Evolutionary conservation across 106 monocot genomes (phyloP).

Genomic region (Posidonia australis): DNA sequence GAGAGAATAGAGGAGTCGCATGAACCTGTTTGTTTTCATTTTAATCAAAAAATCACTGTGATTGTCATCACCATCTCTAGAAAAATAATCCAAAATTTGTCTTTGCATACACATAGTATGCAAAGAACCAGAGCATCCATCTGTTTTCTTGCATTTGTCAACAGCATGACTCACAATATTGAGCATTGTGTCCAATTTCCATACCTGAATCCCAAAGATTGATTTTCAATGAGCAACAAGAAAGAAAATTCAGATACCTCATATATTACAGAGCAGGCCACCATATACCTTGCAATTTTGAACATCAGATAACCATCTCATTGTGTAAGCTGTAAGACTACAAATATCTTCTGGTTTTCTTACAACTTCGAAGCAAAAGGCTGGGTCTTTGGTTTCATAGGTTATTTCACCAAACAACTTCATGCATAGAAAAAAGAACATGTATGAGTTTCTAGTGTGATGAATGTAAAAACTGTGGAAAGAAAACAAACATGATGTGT

Average conservation of each 20-base stretch:
- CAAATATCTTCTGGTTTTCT: slow-evolving; percentile 67
- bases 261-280: background rate
- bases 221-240: background rate
- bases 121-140: slow-evolving; percentile 60
- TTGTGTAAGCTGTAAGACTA: slow-evolving; percentile 42
- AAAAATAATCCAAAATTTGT: slow-evolving; percentile 62
- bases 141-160: slow-evolving; percentile 45
- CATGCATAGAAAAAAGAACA: background rate
- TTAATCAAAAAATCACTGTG: slow-evolving; percentile 10
- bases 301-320: slow-evolving; percentile 60
- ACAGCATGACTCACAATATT: slow-evolving; percentile 55
- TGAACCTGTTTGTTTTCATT: slow-evolving; percentile 45
- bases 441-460: background rate
- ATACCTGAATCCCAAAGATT: slow-evolving; percentile 31
- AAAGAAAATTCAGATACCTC: background rate
- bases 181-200: slow-evolving; percentile 82
- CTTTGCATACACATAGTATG: slow-evolving; percentile 74
- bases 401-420: slow-evolving; percentile 64
- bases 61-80: slow-evolving; percentile 10
- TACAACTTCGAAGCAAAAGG: slow-evolving; percentile 55
- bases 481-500: background rate
- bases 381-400: slow-evolving; percentile 81
- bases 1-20: background rate
- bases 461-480: background rate
- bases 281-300: slow-evolving; percentile 57